These are phyloP conservation scores for Kodamaea restingae DNA, from an alignment of 805 yeast species.

Conservation along the genomic window DNA sequence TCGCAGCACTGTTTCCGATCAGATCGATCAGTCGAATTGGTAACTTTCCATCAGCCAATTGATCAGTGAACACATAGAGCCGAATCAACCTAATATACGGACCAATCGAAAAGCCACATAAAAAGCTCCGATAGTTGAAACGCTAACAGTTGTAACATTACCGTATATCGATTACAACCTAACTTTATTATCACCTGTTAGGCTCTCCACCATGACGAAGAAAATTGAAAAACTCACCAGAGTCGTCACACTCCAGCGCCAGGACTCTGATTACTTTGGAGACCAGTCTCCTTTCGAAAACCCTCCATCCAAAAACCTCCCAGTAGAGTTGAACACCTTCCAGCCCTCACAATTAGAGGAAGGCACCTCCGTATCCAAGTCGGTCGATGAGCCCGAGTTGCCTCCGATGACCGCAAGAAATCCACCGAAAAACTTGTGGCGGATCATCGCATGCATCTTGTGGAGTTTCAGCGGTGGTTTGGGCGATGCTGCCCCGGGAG, in stretches of 20 bases:
- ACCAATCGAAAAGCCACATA: too few relatives aligned
- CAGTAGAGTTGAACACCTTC: slow-evolving; percentile 2
- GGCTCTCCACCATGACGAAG: too few relatives aligned
- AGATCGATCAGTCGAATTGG: too few relatives aligned
- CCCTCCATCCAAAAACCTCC: not conserved
- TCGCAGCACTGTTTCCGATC: too few relatives aligned
- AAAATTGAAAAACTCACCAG: slow-evolving; percentile 1
- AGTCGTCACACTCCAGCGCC: slow-evolving; percentile 2
- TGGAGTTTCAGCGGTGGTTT: slow-evolving; percentile 45
- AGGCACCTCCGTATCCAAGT: not conserved
- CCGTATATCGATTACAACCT: too few relatives aligned
- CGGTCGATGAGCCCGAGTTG: not conserved
- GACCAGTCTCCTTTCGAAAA: not conserved
- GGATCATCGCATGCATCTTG: slow-evolving; percentile 37
- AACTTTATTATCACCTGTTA: too few relatives aligned
- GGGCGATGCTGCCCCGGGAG: slow-evolving; percentile 58
- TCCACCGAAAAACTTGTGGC: slow-evolving; percentile 42
- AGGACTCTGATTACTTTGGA: not conserved
- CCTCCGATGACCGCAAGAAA: slow-evolving; percentile 33
- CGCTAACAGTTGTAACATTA: too few relatives aligned
- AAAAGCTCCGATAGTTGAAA: too few relatives aligned
- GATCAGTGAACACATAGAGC: too few relatives aligned
- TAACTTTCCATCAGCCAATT: too few relatives aligned
- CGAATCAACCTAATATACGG: too few relatives aligned
- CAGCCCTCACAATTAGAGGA: not conserved